Base-by-base conservation (phyloP, 768 basidiomycete genomes). In the Fomitopsis serialis region DNA sequence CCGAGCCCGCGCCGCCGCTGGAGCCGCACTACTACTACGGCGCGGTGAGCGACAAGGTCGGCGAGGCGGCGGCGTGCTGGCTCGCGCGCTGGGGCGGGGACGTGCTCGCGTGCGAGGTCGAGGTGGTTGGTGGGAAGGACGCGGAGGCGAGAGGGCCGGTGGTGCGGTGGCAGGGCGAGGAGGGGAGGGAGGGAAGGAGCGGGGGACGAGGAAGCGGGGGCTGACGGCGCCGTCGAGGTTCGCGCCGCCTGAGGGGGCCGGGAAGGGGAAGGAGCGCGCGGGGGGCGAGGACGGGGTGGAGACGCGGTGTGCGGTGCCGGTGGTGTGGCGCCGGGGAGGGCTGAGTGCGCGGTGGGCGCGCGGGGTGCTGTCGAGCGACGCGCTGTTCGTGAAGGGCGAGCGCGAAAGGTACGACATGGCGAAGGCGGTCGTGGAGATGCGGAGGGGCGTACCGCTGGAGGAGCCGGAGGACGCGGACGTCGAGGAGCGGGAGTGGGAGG, bases 51-150 rank as follows among this genome's bases (percentile, higher is more conserved):
- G 83, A 92, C 69, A 95, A 92, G 72, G 90, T 97, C 52, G 94
- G 94, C 12, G 92, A 96, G 68, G 87, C 91, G 0, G 86, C 87
- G 59, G 80, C 81, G 2, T 91, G 88, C 66, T 98, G 93, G 92
- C 74, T 97, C 17, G 78, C 85, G 1, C 76, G 90, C 42, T 98
- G 94, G 94, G 90, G 85, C 0, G 65, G 70, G 12, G 93, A 97
- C 63, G 76, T 96, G 57, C 75, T 96, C n/a, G 62, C 63, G 9
- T 75, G 78, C 29, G 78, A 83, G 58, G 69, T 68, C 40, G 57
- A 10, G 42, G 56, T 36, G 17, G n/a, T 12, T 21, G 36, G 25
- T 17, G 21, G 37, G 12, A 13, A 44, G 10, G 34, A 22, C 23
- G 23, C n/a, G 15, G 32, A 42, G 8, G 36, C 22, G 17, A 47